These are phyloP conservation scores for Aspergillus aculeatinus DNA, from an alignment of 2,329 filamentous ascomycete species.

Conservation along the genomic window DNA sequence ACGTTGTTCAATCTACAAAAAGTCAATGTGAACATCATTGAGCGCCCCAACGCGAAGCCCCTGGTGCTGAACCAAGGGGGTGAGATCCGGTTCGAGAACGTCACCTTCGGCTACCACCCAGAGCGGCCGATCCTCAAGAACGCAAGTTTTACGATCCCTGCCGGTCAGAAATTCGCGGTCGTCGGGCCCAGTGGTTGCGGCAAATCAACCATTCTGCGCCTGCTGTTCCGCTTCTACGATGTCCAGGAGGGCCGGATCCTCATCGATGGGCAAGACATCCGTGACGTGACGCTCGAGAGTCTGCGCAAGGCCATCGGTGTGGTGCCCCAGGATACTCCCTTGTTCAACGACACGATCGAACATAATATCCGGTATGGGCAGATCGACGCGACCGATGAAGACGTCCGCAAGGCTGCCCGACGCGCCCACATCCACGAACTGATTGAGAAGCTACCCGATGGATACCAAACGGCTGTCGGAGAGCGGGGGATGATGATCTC, in stretches of 20 bases:
- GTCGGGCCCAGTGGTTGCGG: constrained; percentile 95
- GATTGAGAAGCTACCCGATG: constrained; percentile 76
- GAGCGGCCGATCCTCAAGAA: constrained; percentile 85
- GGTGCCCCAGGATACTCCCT: constrained; percentile 91
- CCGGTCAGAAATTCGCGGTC: constrained; percentile 92
- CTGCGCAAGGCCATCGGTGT: constrained; percentile 85
- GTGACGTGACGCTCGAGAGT: constrained; percentile 76
- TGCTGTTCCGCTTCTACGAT: constrained; percentile 95
- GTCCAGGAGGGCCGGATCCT: constrained; percentile 79
- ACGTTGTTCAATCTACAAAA: constrained; percentile 97
- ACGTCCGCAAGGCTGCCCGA: constrained; percentile 74
- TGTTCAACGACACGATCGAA: constrained; percentile 95
- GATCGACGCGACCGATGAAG: constrained; percentile 70
- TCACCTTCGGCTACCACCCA: constrained; percentile 86
- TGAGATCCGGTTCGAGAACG: constrained; percentile 91
- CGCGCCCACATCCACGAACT: constrained; percentile 83
- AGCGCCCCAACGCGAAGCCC: constrained; percentile 70
- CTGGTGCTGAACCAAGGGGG: constrained; percentile 74
- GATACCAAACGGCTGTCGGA: constrained; percentile 86
- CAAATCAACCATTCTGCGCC: constrained; percentile 86
- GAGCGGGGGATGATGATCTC: constrained; percentile 97
- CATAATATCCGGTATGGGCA: constrained; percentile 95
- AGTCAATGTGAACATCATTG: constrained; percentile 84
- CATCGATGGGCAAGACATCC: constrained; percentile 90
- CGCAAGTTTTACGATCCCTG: constrained; percentile 83